These are phyloP conservation scores for Penicillium goetzii DNA, from an alignment of 495 filamentous ascomycete genomes.

Conservation along the genomic window DNA sequence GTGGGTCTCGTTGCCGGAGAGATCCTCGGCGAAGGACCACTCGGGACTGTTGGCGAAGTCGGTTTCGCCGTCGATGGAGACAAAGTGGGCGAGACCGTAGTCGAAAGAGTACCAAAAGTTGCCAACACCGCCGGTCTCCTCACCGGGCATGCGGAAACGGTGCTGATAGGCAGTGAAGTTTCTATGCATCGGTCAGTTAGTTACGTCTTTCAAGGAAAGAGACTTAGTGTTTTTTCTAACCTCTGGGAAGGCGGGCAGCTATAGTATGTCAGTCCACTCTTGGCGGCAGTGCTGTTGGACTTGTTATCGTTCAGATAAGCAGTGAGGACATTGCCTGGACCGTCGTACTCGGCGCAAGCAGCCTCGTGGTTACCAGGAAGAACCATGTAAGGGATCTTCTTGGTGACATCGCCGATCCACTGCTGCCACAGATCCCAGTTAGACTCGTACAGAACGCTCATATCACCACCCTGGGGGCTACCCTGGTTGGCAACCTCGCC, in stretches of 20 bases:
- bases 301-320: constrained; percentile 49
- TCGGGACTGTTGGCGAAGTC: constrained; percentile 52
- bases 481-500: constrained; percentile 55
- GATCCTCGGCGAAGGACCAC: constrained; percentile 45
- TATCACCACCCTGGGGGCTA: constrained; percentile 52
- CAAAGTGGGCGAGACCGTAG: constrained; percentile 57
- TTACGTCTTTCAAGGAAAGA: not conserved
- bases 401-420: constrained; percentile 46
- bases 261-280: constrained; percentile 50
- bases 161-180: constrained; percentile 60
- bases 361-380: constrained; percentile 53
- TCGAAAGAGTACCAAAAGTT: constrained; percentile 66
- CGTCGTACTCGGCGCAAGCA: constrained; percentile 56
- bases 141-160: constrained; percentile 55
- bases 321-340: constrained; percentile 48
- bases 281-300: constrained; percentile 34
- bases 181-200: constrained; percentile 19
- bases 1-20: constrained; percentile 41
- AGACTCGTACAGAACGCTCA: constrained; percentile 52
- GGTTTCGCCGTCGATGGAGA: constrained; percentile 55
- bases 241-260: constrained; percentile 58
- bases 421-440: constrained; percentile 57
- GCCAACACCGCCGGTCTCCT: constrained; percentile 48
- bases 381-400: constrained; percentile 52
- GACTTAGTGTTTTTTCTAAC: constrained; percentile 19